Evolutionary conservation across 1,284 basidiomycete genomes (phyloP).

Genomic region (Cryptococcus hybrid): DNA sequence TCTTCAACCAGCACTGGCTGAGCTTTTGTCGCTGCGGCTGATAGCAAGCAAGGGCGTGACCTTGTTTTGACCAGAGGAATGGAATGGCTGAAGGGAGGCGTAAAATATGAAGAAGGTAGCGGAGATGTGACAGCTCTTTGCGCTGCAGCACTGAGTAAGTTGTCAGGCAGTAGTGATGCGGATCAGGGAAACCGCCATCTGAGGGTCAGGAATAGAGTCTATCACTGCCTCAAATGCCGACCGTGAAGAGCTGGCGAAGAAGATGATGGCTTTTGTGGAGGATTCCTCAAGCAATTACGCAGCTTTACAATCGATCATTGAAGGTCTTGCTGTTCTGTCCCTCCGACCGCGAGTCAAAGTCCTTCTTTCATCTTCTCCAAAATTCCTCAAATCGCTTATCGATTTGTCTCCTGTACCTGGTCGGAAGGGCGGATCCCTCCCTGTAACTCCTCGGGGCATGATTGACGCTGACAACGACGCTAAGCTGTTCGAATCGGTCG

Average conservation of each 20-base stretch:
- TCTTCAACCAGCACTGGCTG: constrained; percentile 57
- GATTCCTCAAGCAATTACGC: constrained; percentile 10
- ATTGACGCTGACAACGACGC: constrained; percentile 22
- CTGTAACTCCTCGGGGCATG: constrained; percentile 50
- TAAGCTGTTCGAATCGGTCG: constrained; percentile 20
- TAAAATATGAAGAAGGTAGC: constrained; percentile 27
- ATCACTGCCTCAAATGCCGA: constrained; percentile 9
- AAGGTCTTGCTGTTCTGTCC: constrained; percentile 79
- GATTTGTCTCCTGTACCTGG: constrained; percentile 41
- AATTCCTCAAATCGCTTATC: constrained; percentile 64
- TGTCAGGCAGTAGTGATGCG: constrained; percentile 58
- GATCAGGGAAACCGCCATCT: neutral
- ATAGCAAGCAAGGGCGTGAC: constrained; percentile 67
- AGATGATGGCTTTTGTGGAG: constrained; percentile 61
- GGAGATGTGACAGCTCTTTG: constrained; percentile 59
- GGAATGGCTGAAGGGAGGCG: constrained; percentile 43
- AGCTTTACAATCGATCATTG: constrained; percentile 37
- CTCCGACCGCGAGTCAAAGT: constrained; percentile 66
- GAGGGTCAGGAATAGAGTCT: neutral
- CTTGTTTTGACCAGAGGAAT: constrained; percentile 56
- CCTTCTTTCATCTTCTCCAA: constrained; percentile 57
- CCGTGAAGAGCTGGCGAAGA: constrained; percentile 51
- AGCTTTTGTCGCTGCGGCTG: constrained; percentile 68
- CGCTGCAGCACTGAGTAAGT: constrained; percentile 72
- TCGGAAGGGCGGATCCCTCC: constrained; percentile 53